phyloP scores from a whole-genome alignment of 257 asterid species.

The Ajuga chamaepitys region DNA sequence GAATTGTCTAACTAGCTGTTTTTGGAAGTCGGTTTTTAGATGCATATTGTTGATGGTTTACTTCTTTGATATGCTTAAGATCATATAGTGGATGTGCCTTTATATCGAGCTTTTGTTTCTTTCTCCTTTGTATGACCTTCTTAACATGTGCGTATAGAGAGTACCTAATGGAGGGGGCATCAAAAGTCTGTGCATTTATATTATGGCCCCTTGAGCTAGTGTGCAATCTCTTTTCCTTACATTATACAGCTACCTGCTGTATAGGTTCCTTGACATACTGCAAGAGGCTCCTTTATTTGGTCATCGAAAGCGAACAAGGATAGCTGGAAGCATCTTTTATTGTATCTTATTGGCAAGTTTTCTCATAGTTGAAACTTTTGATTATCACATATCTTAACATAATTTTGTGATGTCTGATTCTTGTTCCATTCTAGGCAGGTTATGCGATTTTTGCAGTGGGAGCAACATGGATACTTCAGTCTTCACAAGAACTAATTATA shows the following conservation, averaged over 20 bases:
- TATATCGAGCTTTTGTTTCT: background rate
- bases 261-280: constrained; percentile 83
- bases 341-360: constrained; percentile 80
- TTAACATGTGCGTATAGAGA: background rate
- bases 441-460: constrained; percentile 85
- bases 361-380: background rate
- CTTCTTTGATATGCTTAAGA: background rate
- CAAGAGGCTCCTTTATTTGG: constrained; percentile 96
- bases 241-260: constrained; percentile 20
- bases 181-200: background rate
- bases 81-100: too few relatives aligned
- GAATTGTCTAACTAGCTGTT: background rate
- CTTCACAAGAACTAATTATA: constrained; percentile 40
- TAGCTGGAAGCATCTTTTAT: constrained; percentile 71
- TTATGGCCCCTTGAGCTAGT: background rate
- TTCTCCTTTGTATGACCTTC: background rate
- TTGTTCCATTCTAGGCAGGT: constrained; percentile 75
- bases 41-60: background rate
- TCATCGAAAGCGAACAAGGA: constrained; percentile 76
- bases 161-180: background rate
- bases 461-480: constrained; percentile 64
- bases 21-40: background rate
- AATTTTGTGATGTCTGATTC: constrained; percentile 26
- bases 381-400: background rate
- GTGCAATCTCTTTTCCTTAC: background rate